phyloP scores from a whole-genome alignment of 2,329 filamentous ascomycete genomes.

The Phialocephala subalpina region DNA sequence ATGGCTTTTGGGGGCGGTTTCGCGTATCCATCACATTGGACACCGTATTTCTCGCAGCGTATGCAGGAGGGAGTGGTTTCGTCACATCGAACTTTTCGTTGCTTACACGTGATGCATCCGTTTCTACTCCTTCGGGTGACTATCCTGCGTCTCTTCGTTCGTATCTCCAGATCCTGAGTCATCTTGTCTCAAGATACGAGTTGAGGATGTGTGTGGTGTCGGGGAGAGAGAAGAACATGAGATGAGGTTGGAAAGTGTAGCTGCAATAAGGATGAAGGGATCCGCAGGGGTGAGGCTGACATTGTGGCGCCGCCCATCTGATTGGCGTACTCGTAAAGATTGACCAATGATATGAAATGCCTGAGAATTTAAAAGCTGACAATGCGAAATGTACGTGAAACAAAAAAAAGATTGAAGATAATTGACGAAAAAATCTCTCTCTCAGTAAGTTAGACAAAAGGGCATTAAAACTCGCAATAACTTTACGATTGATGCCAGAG shows the following conservation, averaged over 20 bases:
- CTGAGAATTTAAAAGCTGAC: no score
- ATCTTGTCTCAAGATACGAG: not conserved
- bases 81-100: slow-evolving; percentile 26
- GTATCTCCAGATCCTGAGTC: not conserved
- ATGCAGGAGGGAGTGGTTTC: slow-evolving; percentile 19
- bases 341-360: not conserved
- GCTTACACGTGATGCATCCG: slow-evolving; percentile 2
- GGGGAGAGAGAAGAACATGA: no score
- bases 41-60: slow-evolving; percentile 19
- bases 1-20: not conserved
- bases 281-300: not conserved
- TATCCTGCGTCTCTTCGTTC: not conserved
- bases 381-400: no score
- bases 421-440: no score
- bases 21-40: slow-evolving; percentile 9
- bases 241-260: not conserved
- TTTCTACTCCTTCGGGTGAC: not conserved
- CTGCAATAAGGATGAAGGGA: not conserved
- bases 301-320: not conserved
- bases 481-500: no score
- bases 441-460: no score
- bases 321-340: not conserved
- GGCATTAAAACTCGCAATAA: no score
- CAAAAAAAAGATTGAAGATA: no score
- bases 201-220: not conserved